Evolutionary conservation across 2,329 filamentous ascomycete species (phyloP).

Genomic region (Fusarium begoniae): DNA sequence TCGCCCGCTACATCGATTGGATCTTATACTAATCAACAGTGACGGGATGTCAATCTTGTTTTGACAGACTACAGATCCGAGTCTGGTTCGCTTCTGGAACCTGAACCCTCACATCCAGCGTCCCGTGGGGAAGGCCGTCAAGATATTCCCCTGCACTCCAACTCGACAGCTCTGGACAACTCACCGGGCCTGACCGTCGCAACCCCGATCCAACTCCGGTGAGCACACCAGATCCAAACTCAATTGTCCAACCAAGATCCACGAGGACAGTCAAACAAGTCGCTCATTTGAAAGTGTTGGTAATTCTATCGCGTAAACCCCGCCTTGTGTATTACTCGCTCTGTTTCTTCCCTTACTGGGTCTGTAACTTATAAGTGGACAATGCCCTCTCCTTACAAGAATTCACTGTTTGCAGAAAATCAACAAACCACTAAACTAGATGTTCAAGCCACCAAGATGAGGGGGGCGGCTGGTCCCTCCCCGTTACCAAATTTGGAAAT

Average conservation of each 20-base stretch:
- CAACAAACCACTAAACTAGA: neutral
- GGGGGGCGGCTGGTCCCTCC: slow-evolving; percentile 1
- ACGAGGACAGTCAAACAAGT: slow-evolving; percentile 9
- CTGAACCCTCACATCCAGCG: neutral
- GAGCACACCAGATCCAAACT: slow-evolving; percentile 19
- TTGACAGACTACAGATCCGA: neutral
- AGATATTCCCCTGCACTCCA: slow-evolving; percentile 18
- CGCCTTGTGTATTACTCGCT: neutral
- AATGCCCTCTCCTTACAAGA: neutral
- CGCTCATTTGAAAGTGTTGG: slow-evolving; percentile 17
- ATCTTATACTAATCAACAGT: slow-evolving; percentile 19
- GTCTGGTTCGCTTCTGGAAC: slow-evolving; percentile 18
- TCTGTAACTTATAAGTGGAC: neutral
- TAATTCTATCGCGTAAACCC: slow-evolving; percentile 26
- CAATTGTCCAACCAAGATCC: slow-evolving; percentile 22
- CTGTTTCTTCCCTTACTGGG: neutral
- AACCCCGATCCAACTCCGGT: slow-evolving; percentile 33
- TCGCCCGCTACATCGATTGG: slow-evolving; percentile 5
- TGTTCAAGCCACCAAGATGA: slow-evolving; percentile 15
- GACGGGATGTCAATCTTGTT: neutral
- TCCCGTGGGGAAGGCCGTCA: slow-evolving; percentile 19
- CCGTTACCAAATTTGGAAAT: slow-evolving; percentile 10
- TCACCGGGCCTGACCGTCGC: slow-evolving; percentile 17
- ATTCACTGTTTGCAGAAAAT: neutral
- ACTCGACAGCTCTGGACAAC: slow-evolving; percentile 1